Conservation (phyloP, 2,329 filamentous ascomycete genomes). For the Ceratocystiopsis minuta region DNA sequence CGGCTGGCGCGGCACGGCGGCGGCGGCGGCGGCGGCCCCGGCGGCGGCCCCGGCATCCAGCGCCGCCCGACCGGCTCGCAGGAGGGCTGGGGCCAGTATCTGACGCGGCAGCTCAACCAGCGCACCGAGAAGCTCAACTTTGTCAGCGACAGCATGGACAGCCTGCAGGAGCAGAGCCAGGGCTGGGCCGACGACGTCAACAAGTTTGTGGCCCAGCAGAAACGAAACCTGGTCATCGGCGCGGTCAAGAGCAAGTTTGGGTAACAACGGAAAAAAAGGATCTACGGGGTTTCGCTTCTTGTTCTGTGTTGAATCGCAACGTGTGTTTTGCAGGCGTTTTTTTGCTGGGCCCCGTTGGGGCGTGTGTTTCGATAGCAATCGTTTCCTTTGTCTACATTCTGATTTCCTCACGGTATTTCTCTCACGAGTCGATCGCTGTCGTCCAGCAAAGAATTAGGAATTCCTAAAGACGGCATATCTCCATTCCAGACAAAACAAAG, state of each 20-base stretch:
- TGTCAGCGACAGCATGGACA: conserved; percentile 71
- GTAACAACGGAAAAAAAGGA: too few species aligned
- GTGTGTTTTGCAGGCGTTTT: too few species aligned
- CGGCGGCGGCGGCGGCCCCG: conserved; percentile 18
- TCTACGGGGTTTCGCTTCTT: too few species aligned
- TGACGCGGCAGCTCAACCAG: conserved; percentile 75
- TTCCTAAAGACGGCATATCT: too few species aligned
- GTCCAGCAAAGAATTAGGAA: too few species aligned
- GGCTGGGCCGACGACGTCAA: conserved; percentile 77
- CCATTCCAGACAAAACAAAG: too few species aligned
- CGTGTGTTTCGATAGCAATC: too few species aligned
- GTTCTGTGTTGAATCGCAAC: too few species aligned
- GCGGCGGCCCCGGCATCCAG: conserved; percentile 8
- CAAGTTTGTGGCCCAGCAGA: conserved; percentile 76
- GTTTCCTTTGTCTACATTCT: too few species aligned
- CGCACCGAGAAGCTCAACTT: conserved; percentile 73
- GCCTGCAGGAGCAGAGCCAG: conserved; percentile 59
- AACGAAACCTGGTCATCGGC: conserved; percentile 65
- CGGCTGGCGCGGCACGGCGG: conserved; percentile 29
- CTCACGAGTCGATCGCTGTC: too few species aligned
- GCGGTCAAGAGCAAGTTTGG: conserved; percentile 41
- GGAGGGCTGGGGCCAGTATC: conserved; percentile 61
- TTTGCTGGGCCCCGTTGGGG: too few species aligned
- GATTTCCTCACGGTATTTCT: too few species aligned
- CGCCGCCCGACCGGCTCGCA: conserved; percentile 13